A percentile compares a stretch with the other conserved stretches of the same genome.
Evolutionary conservation across 768 basidiomycete species (phyloP).

Genomic region (Leccinum variicolor): DNA sequence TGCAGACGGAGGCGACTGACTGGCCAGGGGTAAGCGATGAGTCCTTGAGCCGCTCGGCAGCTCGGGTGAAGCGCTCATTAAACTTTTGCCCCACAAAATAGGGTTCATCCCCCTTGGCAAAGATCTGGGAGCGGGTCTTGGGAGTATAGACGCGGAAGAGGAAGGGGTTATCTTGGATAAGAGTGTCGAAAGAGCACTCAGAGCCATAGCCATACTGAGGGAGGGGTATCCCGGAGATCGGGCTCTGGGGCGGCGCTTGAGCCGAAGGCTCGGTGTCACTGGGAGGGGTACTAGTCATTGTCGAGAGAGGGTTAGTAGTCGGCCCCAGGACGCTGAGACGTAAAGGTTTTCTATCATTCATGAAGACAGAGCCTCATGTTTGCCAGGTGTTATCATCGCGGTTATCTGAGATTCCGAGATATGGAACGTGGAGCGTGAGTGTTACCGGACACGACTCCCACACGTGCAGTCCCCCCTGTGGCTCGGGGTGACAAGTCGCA

Average conservation of each 20-base stretch:
- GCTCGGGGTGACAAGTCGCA: neutral
- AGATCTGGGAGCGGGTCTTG: slow-evolving; percentile 52
- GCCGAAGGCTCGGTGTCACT: slow-evolving; percentile 11
- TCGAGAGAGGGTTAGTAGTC: slow-evolving; percentile 13
- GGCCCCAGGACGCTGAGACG: slow-evolving; percentile 1
- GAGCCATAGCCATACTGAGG: slow-evolving; percentile 75
- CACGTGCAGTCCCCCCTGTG: slow-evolving; percentile 25
- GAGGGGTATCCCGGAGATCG: slow-evolving; percentile 32
- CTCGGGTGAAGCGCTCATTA: slow-evolving; percentile 39
- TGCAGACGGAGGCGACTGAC: slow-evolving; percentile 28
- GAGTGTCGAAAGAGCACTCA: slow-evolving; percentile 57
- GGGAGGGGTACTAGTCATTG: slow-evolving; percentile 23
- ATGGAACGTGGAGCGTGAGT: slow-evolving; percentile 4
- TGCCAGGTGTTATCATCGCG: slow-evolving; percentile 26
- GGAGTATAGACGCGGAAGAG: slow-evolving; percentile 82
- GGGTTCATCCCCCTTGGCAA: slow-evolving; percentile 49
- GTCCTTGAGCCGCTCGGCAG: slow-evolving; percentile 36
- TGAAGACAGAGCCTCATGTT: slow-evolving; percentile 26
- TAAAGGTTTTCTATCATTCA: slow-evolving; percentile 28
- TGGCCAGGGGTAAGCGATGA: slow-evolving; percentile 32
- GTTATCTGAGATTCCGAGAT: slow-evolving; percentile 23
- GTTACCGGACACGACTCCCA: slow-evolving; percentile 9
- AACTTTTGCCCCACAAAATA: slow-evolving; percentile 71
- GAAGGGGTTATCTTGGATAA: slow-evolving; percentile 65
- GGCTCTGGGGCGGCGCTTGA: slow-evolving; percentile 17